These are phyloP conservation scores for Corrigiola litoralis DNA, from an alignment of 179 eudicot species.

Conservation along the genomic window DNA sequence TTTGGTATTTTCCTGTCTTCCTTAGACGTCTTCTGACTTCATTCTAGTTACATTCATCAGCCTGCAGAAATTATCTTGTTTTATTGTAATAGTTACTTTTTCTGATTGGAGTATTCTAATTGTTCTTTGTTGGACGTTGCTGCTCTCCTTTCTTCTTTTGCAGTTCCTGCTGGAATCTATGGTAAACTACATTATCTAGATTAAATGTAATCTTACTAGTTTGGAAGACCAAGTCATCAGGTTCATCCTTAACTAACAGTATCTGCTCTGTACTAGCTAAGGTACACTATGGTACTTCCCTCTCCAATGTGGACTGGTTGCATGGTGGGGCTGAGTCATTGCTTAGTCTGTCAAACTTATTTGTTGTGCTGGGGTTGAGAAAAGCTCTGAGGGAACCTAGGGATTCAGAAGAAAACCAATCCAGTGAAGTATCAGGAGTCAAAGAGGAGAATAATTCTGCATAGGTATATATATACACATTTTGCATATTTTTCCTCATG, in stretches of 20 bases:
- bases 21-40: no score
- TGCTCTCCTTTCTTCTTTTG: conserved; percentile 22
- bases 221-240: not conserved
- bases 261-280: conserved; percentile 53
- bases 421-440: conserved; percentile 29
- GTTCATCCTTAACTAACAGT: not conserved
- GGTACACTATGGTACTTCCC: conserved; percentile 93
- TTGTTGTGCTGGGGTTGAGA: conserved; percentile 87
- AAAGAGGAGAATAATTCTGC: conserved; percentile 40
- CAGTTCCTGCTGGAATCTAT: conserved; percentile 99
- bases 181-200: conserved; percentile 47
- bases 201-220: not conserved
- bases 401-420: conserved; percentile 29
- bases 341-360: conserved; percentile 89
- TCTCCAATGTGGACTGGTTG: conserved; percentile 97
- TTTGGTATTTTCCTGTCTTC: not conserved
- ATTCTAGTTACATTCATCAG: not conserved
- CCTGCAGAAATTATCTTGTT: not conserved
- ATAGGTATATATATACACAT: conserved; percentile 18
- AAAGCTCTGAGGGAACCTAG: conserved; percentile 53
- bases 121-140: conserved; percentile 27
- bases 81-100: not conserved
- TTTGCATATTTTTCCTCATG: not conserved
- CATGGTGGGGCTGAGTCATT: conserved; percentile 98
- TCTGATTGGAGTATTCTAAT: conserved; percentile 15